phyloP scores from a whole-genome alignment of 306 rosid species.

The Cicer judaicum region DNA sequence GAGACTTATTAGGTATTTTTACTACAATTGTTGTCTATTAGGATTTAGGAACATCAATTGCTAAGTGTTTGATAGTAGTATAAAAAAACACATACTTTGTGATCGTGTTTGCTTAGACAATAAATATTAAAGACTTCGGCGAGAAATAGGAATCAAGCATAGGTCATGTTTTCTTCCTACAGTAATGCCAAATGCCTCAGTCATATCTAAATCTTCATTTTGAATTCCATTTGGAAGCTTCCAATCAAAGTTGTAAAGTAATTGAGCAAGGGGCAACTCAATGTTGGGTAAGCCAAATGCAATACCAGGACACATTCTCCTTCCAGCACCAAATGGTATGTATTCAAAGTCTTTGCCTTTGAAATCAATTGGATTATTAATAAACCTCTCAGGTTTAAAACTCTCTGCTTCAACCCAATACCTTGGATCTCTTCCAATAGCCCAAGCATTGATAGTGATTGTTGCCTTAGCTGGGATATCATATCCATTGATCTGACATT shows the following conservation, averaged over 20 bases:
- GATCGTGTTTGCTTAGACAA: background rate
- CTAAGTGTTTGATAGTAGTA: too few relatives aligned
- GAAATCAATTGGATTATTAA: background rate
- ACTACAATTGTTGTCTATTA: too few relatives aligned
- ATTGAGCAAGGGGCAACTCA: background rate
- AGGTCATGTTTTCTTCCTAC: background rate
- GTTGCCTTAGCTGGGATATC: background rate
- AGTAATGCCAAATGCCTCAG: background rate
- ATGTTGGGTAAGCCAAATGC: background rate
- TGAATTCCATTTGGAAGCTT: slow-evolving; percentile 10
- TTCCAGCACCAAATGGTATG: slow-evolving; percentile 13
- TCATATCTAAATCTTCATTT: slow-evolving; percentile 7
- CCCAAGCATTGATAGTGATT: background rate
- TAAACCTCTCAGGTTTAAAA: slow-evolving; percentile 8
- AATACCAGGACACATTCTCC: background rate
- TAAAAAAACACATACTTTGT: too few relatives aligned
- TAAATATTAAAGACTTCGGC: background rate
- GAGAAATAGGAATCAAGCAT: background rate
- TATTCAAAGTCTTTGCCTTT: slow-evolving; percentile 3
- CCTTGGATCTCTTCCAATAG: slow-evolving; percentile 22
- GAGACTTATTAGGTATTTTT: too few relatives aligned
- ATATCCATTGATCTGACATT: background rate
- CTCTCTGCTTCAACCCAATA: slow-evolving; percentile 17
- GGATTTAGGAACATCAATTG: too few relatives aligned
- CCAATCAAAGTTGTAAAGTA: slow-evolving; percentile 32